These are phyloP conservation scores for Lactarius psammicola DNA, from an alignment of 768 basidiomycete genomes.

Conservation along the genomic window DNA sequence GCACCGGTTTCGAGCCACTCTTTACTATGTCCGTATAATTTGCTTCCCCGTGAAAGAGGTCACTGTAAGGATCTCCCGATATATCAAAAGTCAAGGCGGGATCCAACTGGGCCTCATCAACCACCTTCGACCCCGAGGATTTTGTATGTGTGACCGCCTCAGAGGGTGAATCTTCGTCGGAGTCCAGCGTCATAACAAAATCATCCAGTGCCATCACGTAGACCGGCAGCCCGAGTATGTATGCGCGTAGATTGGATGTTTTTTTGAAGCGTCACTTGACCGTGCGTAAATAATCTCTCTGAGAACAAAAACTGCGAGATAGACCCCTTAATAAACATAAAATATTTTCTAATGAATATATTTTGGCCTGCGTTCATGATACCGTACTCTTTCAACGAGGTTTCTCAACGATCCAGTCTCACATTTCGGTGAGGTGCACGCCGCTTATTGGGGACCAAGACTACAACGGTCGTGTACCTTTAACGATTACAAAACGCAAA, in stretches of 20 bases:
- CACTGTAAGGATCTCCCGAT: constrained; percentile 64
- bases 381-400: too few relatives aligned
- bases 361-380: not conserved
- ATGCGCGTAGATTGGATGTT: not conserved
- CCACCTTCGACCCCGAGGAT: constrained; percentile 32
- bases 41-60: constrained; percentile 45
- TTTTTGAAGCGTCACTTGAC: constrained; percentile 14
- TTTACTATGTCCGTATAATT: constrained; percentile 57
- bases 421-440: not conserved
- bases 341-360: not conserved
- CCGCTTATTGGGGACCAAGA: not conserved
- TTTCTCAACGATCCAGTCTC: too few relatives aligned
- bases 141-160: constrained; percentile 6
- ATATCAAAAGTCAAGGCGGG: constrained; percentile 83
- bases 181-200: constrained; percentile 83
- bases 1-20: constrained; percentile 60
- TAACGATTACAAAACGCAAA: constrained; percentile 51
- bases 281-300: too few relatives aligned
- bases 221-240: not conserved
- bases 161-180: constrained; percentile 52
- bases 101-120: constrained; percentile 64
- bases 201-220: constrained; percentile 48
- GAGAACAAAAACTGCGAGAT: not conserved
- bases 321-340: not conserved
- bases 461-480: constrained; percentile 20